Evolutionary conservation across 495 filamentous ascomycete genomes (phyloP), one percentile per base, ranked within the genome.

Genomic region (Aspergillus incahuasiensis): DNA sequence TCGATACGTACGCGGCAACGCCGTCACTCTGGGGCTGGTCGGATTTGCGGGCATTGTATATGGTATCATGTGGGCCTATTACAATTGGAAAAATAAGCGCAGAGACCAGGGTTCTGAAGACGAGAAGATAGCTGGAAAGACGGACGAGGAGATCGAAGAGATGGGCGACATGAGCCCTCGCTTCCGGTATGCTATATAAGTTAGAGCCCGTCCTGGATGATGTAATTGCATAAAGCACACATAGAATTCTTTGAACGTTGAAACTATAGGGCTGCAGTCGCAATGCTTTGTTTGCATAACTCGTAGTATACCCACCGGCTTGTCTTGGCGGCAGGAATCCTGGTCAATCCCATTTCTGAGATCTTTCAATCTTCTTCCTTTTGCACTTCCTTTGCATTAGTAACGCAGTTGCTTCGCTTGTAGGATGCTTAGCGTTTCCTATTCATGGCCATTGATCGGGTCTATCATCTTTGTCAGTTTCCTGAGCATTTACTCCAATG

Each of bases 91-190:
- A 45, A 90, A 90, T 55, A 72, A 70, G 54, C 73, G 74, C 46
- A 78, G 87, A 19, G 73, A 66, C 0, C 68, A 67, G 7, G 85
- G 85, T 0, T 54, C 69, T 5, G 72, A 84, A 44, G 79, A 86
- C 52, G 62, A 75, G 1, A 78, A 73, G 53, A 70, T 86, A 18
- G 70, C 74, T 32, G 79, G 78, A 5, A 64, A 84, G 72, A 77
- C 75, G 0, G 84, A 88, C 48, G 82, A 86, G 22, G 83, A 87
- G 57, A 76, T 90, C 16, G 78, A 77, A 19, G 86, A 88, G 63
- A 67, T 90, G 54, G 87, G 87, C 18, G 87, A 91, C 64, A 80
- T 82, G 20, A 86, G 78, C 54, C 85, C 85, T 16, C 74, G 78
- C 45, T 87, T 80, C 62, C 63, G 70, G 25, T 88, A 82, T 63